Base-by-base conservation (phyloP, 2,329 filamentous ascomycete species). In the Xylariaceae sp. region DNA sequence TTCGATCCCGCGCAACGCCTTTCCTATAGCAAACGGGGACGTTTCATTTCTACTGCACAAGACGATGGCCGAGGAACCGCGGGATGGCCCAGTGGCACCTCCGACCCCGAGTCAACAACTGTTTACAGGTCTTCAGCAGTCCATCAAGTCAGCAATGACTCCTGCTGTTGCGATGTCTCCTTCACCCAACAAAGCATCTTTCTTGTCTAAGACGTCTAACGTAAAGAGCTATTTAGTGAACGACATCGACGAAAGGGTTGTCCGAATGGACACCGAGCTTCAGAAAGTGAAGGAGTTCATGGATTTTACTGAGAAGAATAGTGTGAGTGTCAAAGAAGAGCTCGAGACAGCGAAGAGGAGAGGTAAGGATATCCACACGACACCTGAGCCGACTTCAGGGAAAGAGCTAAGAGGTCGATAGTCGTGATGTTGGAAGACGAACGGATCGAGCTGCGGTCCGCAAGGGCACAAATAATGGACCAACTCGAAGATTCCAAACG, bases 161-260 rank as follows among this genome's bases (percentile, higher is more conserved):
- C 51, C 51, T 7, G 18, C 29, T 11, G 31, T 37, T 15, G 60
- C 64, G 44, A 59, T 65, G 49, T 55, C 57, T 44, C 55, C 53
- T 37, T 69, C 63, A 51, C 66, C 65, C 39, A 60, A 45, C 22
- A 70, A 72, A 44, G 57, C 55, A 11, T 50, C 55, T 2, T 89
- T 72, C 65, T 67, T 90, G 51, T 80, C 72, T 45, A 83, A 79
- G 64, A 64, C 80, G 68, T 86, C 88, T 78, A 81, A 85, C 70
- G 63, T 73, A 45, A 70, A 65, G 49, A 59, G 56, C 21, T 75
- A 67, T 60, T 43, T 72, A 85, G 83, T 74, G 51, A 90, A 82
- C 72, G 87, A 95, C 56, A 77, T 88, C 45, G 80, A 88, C 48
- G 75, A 75, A 40, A 77, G 81, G 44, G 72, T 95, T 46, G 78